Percentiles rank a stretch among this genome's conserved stretches.
Conservation (phyloP, 805 yeast genomes). For the Candida cerambycidarum region DNA sequence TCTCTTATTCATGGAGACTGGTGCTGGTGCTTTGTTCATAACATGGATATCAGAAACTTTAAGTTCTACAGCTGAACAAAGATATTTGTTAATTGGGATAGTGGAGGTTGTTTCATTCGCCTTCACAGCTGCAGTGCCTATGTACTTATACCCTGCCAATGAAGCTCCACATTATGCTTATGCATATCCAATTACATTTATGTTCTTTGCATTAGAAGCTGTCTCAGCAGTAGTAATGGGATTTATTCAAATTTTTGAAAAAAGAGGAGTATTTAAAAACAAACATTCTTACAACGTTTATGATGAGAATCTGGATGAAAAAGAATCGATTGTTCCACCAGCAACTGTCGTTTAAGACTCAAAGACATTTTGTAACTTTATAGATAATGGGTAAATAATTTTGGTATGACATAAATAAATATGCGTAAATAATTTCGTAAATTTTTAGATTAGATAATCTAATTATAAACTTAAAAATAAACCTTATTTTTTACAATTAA, state of each 20-base stretch:
- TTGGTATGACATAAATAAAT: neutral
- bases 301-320: neutral
- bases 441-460: too few species aligned
- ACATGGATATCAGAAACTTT: slow-evolving; percentile 13
- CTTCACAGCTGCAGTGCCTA: slow-evolving; percentile 34
- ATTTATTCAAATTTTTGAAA: slow-evolving; percentile 6
- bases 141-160: slow-evolving; percentile 29
- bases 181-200: slow-evolving; percentile 30
- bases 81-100: slow-evolving; percentile 14
- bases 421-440: too few species aligned
- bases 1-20: slow-evolving; percentile 15
- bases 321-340: neutral
- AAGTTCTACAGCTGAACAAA: slow-evolving; percentile 11
- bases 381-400: neutral
- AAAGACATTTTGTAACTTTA: neutral
- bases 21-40: slow-evolving; percentile 15
- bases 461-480: too few species aligned
- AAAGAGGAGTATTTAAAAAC: slow-evolving; percentile 8
- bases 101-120: slow-evolving; percentile 30
- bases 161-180: slow-evolving; percentile 32
- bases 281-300: slow-evolving; percentile 5
- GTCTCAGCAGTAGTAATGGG: slow-evolving; percentile 17
- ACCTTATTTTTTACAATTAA: too few species aligned
- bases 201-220: slow-evolving; percentile 18
- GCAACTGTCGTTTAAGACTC: neutral